A percentile compares a stretch with the other conserved stretches of the same genome.
These are phyloP conservation scores for Saturnispora silvae DNA, from an alignment of 805 yeast species.

Conservation along the genomic window DNA sequence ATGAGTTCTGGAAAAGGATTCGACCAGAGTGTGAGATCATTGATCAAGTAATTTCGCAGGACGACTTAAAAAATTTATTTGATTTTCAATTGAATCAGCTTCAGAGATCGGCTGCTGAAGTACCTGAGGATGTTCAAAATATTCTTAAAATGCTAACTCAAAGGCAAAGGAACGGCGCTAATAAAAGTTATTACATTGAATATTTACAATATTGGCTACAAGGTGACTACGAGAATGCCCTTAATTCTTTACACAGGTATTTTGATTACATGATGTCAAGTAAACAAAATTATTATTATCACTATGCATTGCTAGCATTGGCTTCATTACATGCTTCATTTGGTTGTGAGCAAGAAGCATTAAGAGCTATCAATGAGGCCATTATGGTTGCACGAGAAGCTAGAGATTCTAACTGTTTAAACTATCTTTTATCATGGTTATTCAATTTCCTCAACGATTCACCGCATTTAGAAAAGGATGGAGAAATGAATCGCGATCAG, in stretches of 20 bases:
- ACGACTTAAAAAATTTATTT: slow-evolving; percentile 39
- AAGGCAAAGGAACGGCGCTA: slow-evolving; percentile 32
- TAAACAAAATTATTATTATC: slow-evolving; percentile 55
- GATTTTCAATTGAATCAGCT: slow-evolving; percentile 43
- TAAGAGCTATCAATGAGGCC: slow-evolving; percentile 77
- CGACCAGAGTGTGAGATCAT: not conserved
- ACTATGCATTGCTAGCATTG: slow-evolving; percentile 62
- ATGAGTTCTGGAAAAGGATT: not conserved
- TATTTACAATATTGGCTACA: slow-evolving; percentile 49
- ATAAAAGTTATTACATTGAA: slow-evolving; percentile 43
- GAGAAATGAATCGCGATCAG: slow-evolving; percentile 19
- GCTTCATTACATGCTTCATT: slow-evolving; percentile 65
- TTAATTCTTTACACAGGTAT: slow-evolving; percentile 46
- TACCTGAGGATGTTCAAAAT: slow-evolving; percentile 33
- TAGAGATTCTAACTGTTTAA: slow-evolving; percentile 62
- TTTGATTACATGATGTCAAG: slow-evolving; percentile 71
- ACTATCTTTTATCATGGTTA: slow-evolving; percentile 65
- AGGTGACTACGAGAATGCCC: slow-evolving; percentile 53
- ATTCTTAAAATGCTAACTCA: slow-evolving; percentile 38
- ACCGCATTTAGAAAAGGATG: slow-evolving; percentile 32
- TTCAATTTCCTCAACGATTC: slow-evolving; percentile 57
- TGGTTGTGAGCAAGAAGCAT: slow-evolving; percentile 56
- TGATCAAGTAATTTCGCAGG: slow-evolving; percentile 27
- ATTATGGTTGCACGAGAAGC: slow-evolving; percentile 80
- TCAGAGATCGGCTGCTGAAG: slow-evolving; percentile 41